Evolutionary conservation across 75 land plant genomes (phyloP).

Genomic region (Chamaecyparis obtusa): DNA sequence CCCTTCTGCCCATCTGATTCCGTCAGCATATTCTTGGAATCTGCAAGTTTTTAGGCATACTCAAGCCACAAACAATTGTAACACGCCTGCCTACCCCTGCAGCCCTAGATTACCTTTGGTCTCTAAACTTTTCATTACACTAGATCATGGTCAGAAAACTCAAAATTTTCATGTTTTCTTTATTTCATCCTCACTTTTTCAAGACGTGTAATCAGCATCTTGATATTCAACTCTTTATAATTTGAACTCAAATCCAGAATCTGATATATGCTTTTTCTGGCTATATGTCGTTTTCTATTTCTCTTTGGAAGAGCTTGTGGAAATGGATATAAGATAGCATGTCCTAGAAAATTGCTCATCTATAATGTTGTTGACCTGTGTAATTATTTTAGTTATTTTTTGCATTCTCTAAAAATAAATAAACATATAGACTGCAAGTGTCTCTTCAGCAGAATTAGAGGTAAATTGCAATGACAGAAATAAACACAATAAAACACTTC

Average conservation of each 20-base stretch:
- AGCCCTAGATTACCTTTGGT: not conserved
- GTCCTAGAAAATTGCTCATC: not conserved
- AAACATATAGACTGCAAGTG: not conserved
- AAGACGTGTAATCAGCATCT: not conserved
- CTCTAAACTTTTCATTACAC: not conserved
- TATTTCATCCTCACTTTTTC: not conserved
- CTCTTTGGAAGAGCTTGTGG: not conserved
- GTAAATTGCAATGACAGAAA: not conserved
- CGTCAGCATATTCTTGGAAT: not conserved
- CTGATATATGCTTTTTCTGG: not conserved
- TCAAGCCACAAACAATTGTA: not conserved
- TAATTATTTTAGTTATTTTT: not conserved
- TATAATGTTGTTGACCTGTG: not conserved
- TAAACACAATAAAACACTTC: not conserved
- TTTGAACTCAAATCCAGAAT: not conserved
- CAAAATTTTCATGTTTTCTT: not conserved
- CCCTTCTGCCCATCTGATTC: not conserved
- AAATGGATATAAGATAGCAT: not conserved
- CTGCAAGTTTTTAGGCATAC: not conserved
- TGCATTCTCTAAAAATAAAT: not conserved
- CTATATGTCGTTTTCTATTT: not conserved
- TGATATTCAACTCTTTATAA: no score
- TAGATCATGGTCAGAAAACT: no score
- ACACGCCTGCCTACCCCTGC: not conserved
- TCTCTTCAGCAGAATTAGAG: not conserved